phyloP scores from a whole-genome alignment of 345 rosid genomes.

The Isatis tinctoria region DNA sequence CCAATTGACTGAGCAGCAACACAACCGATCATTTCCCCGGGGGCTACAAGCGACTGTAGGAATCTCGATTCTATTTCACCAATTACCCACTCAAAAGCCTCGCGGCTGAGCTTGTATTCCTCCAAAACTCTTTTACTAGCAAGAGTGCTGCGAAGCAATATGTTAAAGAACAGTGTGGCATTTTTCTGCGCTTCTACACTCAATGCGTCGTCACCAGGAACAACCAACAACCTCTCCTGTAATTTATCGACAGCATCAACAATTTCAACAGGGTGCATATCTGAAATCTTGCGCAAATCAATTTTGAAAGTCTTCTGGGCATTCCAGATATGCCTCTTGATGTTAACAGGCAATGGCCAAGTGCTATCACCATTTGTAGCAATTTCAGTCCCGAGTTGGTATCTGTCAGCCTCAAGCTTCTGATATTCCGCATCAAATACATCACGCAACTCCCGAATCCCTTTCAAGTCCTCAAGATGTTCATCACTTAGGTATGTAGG shows the following conservation, averaged over 20 bases:
- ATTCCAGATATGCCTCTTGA: slow-evolving; percentile 92
- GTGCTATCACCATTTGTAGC: slow-evolving; percentile 86
- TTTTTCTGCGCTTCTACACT: slow-evolving; percentile 99
- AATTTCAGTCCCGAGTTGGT: slow-evolving; percentile 88
- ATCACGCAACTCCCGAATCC: slow-evolving; percentile 79
- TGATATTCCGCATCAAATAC: slow-evolving; percentile 95
- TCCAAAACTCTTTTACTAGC: slow-evolving; percentile 96
- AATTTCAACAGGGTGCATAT: slow-evolving; percentile 94
- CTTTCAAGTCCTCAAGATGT: slow-evolving; percentile 83
- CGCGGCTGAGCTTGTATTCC: slow-evolving; percentile 92
- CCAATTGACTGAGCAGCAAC: slow-evolving; percentile 99
- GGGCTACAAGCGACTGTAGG: slow-evolving; percentile 85
- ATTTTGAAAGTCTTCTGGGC: slow-evolving; percentile 96
- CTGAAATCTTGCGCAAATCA: slow-evolving; percentile 68
- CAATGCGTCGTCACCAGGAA: slow-evolving; percentile 83
- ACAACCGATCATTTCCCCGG: slow-evolving; percentile 99
- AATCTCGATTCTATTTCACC: slow-evolving; percentile 97
- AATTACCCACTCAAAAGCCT: slow-evolving; percentile 96
- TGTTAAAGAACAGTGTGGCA: slow-evolving; percentile 92
- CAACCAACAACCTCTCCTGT: slow-evolving; percentile 93
- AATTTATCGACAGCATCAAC: slow-evolving; percentile 96
- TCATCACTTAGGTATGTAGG: slow-evolving; percentile 79
- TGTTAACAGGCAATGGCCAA: slow-evolving; percentile 96
- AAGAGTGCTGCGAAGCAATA: slow-evolving; percentile 92
- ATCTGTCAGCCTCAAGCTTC: slow-evolving; percentile 82